A percentile compares a stretch with the other conserved stretches of the same genome.
Evolutionary conservation across 108 stramenopile genomes (phyloP).

Genomic region (Mediolabrus comicus): DNA sequence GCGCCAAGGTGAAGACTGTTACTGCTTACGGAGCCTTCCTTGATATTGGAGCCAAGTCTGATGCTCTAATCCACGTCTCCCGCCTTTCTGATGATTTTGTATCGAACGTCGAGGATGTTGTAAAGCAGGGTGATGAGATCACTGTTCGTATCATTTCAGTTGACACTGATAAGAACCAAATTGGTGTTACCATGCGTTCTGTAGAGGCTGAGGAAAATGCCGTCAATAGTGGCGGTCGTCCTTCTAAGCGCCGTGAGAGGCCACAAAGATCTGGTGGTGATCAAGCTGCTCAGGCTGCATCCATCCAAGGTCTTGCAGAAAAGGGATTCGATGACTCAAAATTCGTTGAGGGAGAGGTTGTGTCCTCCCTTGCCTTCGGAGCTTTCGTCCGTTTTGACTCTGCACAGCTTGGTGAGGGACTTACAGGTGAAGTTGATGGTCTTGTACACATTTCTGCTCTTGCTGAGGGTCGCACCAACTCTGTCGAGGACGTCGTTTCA

Average conservation of each 20-base stretch:
- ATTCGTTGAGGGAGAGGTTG: conserved; percentile 90
- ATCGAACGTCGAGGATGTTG: conserved; percentile 75
- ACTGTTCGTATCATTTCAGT: conserved; percentile 85
- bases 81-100: conserved; percentile 88
- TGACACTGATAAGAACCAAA: conserved; percentile 87
- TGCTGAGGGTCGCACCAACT: conserved; percentile 54
- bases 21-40: conserved; percentile 91
- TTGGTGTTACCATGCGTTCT: conserved; percentile 77
- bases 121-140: conserved; percentile 85
- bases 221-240: conserved; percentile 38
- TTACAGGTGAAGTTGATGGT: conserved; percentile 82
- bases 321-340: conserved; percentile 75
- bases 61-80: conserved; percentile 94
- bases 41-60: conserved; percentile 90
- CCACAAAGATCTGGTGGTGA: conserved; percentile 56
- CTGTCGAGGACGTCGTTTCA: conserved; percentile 61
- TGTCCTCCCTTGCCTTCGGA: conserved; percentile 88
- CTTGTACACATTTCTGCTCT: conserved; percentile 87
- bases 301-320: conserved; percentile 58
- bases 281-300: conserved; percentile 65
- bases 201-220: conserved; percentile 74
- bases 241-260: conserved; percentile 43
- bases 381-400: conserved; percentile 90
- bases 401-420: conserved; percentile 58
- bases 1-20: conserved; percentile 85